Conservation (phyloP, 345 rosid genomes). For the Brassica rapa region DNA sequence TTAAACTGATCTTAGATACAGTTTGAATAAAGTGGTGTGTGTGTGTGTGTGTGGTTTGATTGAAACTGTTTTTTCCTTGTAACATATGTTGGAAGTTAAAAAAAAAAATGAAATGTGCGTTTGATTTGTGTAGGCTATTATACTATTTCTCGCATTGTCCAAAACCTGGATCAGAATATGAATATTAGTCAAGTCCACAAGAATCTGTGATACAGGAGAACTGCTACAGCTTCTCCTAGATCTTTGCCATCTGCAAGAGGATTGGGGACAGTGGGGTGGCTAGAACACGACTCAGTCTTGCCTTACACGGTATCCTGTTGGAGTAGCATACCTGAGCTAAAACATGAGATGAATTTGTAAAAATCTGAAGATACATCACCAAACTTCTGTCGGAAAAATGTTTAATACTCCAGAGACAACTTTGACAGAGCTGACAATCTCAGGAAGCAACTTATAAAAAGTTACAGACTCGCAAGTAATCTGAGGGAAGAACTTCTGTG, state of each 20-base stretch:
- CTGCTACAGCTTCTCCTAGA: no score
- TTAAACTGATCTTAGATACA: neutral
- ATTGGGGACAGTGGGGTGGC: slow-evolving; percentile 55
- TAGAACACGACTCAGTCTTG: slow-evolving; percentile 49
- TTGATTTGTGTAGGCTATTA: neutral
- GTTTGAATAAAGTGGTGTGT: slow-evolving; percentile 21
- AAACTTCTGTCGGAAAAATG: slow-evolving; percentile 52
- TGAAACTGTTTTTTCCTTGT: slow-evolving; percentile 9
- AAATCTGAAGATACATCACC: neutral
- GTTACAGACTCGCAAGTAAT: no score
- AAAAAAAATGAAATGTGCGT: neutral
- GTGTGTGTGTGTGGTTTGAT: neutral
- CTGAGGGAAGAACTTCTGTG: no score
- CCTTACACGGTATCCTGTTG: slow-evolving; percentile 24
- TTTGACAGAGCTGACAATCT: slow-evolving; percentile 2
- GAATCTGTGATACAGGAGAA: neutral
- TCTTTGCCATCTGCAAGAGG: slow-evolving; percentile 44
- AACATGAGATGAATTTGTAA: slow-evolving; percentile 44
- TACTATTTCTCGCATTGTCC: no score
- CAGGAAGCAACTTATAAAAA: no score
- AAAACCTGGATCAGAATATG: no score
- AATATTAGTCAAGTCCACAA: neutral
- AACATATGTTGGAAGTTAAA: neutral
- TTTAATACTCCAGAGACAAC: slow-evolving; percentile 20
- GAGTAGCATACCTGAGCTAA: slow-evolving; percentile 37